Conservation (phyloP, 2,329 filamentous ascomycete genomes). For the Lithohypha guttulata region DNA sequence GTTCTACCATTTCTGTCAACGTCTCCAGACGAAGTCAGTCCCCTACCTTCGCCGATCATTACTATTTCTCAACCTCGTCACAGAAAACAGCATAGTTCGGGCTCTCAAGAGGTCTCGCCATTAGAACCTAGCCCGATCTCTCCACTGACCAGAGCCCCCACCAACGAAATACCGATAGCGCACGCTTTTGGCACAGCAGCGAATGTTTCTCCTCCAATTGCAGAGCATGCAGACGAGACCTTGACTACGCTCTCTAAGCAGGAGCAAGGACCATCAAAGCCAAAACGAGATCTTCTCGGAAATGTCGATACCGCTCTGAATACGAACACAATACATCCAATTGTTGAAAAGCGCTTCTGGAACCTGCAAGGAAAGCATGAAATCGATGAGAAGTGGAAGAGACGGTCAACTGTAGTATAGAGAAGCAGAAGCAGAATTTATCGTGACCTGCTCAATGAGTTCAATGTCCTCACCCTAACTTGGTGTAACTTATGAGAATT, state of each 20-base stretch:
- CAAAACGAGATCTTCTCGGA: not conserved
- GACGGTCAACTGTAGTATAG: not conserved
- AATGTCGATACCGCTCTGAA: not conserved
- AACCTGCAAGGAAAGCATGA: not conserved
- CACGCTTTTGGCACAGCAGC: no score
- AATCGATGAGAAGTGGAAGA: not conserved
- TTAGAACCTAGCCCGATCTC: not conserved
- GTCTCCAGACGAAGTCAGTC: not conserved
- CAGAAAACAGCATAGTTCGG: not conserved
- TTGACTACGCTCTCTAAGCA: not conserved
- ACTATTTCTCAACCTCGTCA: not conserved
- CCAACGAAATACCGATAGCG: not conserved
- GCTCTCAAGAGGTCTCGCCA: not conserved
- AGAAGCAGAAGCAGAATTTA: no score
- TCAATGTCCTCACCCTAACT: no score
- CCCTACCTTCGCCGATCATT: slow-evolving; percentile 1
- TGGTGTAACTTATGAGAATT: no score
- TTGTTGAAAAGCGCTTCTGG: not conserved
- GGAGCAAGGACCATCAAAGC: not conserved
- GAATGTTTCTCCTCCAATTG: no score
- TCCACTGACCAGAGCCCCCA: not conserved
- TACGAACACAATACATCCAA: not conserved
- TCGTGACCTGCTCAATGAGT: no score
- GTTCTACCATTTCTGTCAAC: not conserved
- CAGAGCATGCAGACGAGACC: no score